phyloP scores from a whole-genome alignment of 805 yeast genomes.

The Ogataea salicorniae region DNA sequence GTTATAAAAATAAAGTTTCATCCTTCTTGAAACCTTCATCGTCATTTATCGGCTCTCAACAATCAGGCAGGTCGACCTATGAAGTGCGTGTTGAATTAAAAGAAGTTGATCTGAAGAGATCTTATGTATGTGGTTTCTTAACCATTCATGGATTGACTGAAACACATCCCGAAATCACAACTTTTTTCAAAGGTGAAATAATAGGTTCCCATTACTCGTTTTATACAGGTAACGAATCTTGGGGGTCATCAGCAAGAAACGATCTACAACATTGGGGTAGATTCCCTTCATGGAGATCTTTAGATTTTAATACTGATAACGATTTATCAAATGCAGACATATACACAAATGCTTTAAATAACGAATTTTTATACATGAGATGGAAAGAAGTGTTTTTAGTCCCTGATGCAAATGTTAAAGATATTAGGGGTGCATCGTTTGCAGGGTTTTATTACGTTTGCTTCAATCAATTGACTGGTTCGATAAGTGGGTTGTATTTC shows the following conservation, averaged over 20 bases:
- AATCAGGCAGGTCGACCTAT: slow-evolving; percentile 58
- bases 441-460: slow-evolving; percentile 91
- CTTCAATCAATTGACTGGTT: slow-evolving; percentile 71
- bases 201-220: slow-evolving; percentile 57
- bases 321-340: slow-evolving; percentile 23
- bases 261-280: slow-evolving; percentile 67
- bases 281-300: slow-evolving; percentile 32
- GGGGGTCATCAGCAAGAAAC: slow-evolving; percentile 44
- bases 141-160: slow-evolving; percentile 63
- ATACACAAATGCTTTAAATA: slow-evolving; percentile 26
- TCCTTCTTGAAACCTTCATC: slow-evolving; percentile 59
- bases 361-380: slow-evolving; percentile 71
- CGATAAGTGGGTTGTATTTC: slow-evolving; percentile 75
- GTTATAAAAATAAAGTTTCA: slow-evolving; percentile 16
- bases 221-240: slow-evolving; percentile 49
- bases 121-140: slow-evolving; percentile 53
- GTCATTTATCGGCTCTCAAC: slow-evolving; percentile 62
- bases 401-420: slow-evolving; percentile 67
- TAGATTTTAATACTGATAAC: slow-evolving; percentile 28
- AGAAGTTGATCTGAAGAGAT: slow-evolving; percentile 56
- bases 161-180: slow-evolving; percentile 56
- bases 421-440: slow-evolving; percentile 70
- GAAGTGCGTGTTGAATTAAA: slow-evolving; percentile 66
- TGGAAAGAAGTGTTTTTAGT: slow-evolving; percentile 91
- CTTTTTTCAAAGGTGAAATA: slow-evolving; percentile 70